A percentile compares a stretch with the other conserved stretches of the same genome.
Evolutionary conservation across 2,329 filamentous ascomycete genomes (phyloP).

Genomic region (Cercospora sojina): DNA sequence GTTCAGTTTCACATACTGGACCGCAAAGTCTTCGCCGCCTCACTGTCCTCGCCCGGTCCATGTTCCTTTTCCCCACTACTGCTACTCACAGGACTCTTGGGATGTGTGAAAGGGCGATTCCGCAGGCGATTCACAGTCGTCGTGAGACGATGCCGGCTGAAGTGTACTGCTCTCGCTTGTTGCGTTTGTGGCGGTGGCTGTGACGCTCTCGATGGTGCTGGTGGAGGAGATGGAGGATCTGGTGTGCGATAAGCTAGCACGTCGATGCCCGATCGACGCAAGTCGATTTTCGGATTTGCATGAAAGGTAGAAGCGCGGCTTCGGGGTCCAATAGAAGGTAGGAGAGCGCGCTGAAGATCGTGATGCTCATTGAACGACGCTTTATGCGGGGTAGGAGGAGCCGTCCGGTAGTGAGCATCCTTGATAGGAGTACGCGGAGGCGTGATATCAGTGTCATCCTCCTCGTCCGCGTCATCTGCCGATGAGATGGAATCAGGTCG

Average conservation of each 20-base stretch:
- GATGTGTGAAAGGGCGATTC: not conserved
- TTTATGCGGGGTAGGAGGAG: not conserved
- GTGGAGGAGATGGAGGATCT: not conserved
- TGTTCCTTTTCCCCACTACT: not conserved
- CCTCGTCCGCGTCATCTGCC: not conserved
- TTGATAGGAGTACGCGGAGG: slow-evolving; percentile 3
- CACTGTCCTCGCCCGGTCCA: not conserved
- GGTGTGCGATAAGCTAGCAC: not conserved
- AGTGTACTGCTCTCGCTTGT: not conserved
- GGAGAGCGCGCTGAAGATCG: not conserved
- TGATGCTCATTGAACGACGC: not conserved
- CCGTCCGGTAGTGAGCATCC: not conserved
- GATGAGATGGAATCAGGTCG: not conserved
- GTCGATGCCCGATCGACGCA: not conserved
- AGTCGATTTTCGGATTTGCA: not conserved
- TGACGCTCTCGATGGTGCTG: not conserved
- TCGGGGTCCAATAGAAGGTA: not conserved
- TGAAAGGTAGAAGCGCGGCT: not conserved
- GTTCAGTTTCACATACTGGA: not conserved
- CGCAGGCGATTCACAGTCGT: slow-evolving; percentile 1
- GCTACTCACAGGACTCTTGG: not conserved
- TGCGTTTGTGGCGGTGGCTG: not conserved
- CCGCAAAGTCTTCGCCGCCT: not conserved
- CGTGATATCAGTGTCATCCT: not conserved
- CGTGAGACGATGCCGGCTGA: slow-evolving; percentile 1